Evolutionary conservation across 2,329 filamentous ascomycete species (phyloP), one percentile per base, ranked within the genome.

Genomic region (Diaporthe citrichinensis): DNA sequence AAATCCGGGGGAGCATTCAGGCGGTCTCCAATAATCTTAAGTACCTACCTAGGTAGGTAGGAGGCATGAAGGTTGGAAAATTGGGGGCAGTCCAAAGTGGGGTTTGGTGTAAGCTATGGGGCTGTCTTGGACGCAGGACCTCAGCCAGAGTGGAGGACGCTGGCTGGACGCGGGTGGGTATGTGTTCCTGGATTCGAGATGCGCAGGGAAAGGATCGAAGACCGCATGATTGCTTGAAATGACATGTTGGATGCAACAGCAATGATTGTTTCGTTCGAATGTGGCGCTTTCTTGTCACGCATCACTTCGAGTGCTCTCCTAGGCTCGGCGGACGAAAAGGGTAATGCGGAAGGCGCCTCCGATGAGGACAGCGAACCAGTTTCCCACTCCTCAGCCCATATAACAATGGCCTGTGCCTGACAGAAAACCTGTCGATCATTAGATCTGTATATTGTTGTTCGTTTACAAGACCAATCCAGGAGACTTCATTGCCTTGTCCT

Each of bases 301-400:
- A 53, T 53, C 46, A 34, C 65, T 23, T 25, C 46, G 46, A 53
- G 23, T 36, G 62, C 49, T 53, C 65, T 39, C 7, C 49, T 8
- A 53, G 20, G 46, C 65, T 39, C 31, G 65, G 65, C 46, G 12
- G 65, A 68, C 68, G 41, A 72, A 80, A 78, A 78, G 74, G 80
- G 80, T 75, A 81, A 80, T 73, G 57, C 81, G 81, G 81, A 82
- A 77, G 76, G 67, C 74, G 68, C 61, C 74, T 81, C 81, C 81
- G 81, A 80, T 80, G 78, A 82, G 81, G 81, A 83, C 81, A 83
- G 76, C 80, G 76, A 80, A 71, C 76, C 80, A 77, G 25, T 72
- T 79, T 34, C 20, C 58, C 41, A 25, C 28, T 10, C n/a, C 5
- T 49, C 20, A 12, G 44, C 14, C 72, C 59, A 71, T 74, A 62